Conservation (phyloP, 305 asterid genomes). For the Ruellia speciosa region DNA sequence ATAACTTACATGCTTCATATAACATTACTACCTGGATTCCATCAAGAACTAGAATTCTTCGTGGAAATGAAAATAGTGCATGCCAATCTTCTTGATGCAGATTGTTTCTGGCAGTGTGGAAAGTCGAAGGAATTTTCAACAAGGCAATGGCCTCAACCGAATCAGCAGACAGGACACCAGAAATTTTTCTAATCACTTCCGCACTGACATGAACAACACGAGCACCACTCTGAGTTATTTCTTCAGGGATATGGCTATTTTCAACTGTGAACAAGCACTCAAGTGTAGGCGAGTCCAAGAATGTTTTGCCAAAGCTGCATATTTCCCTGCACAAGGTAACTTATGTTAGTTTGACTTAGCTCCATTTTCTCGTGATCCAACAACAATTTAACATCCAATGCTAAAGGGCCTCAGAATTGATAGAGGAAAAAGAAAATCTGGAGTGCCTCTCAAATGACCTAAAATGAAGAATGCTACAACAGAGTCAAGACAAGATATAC, state of each 20-base stretch:
- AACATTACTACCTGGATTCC: slow-evolving; percentile 60
- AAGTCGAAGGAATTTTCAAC: slow-evolving; percentile 66
- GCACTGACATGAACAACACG: slow-evolving; percentile 51
- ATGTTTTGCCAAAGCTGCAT: slow-evolving; percentile 34
- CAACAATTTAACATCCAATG: too few relatives aligned
- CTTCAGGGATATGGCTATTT: slow-evolving; percentile 45
- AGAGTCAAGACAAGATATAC: too few relatives aligned
- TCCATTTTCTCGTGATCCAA: too few relatives aligned
- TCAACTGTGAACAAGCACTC: slow-evolving; percentile 74
- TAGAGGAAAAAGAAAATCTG: too few relatives aligned
- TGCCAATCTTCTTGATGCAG: slow-evolving; percentile 34
- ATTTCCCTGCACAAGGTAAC: slow-evolving; percentile 59
- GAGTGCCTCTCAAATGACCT: too few relatives aligned
- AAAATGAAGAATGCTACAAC: too few relatives aligned
- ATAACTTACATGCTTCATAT: neutral
- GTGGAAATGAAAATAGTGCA: slow-evolving; percentile 44
- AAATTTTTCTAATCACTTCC: slow-evolving; percentile 60
- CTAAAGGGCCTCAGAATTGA: too few relatives aligned
- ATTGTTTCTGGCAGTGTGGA: slow-evolving; percentile 29
- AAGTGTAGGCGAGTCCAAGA: slow-evolving; percentile 30
- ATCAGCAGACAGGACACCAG: slow-evolving; percentile 76
- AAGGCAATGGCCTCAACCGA: slow-evolving; percentile 65
- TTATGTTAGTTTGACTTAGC: too few relatives aligned
- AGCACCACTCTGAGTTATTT: slow-evolving; percentile 27
- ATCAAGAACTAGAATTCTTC: slow-evolving; percentile 80